Base-by-base conservation (phyloP, 2,329 filamentous ascomycete genomes). In the Alternaria brassicae region DNA sequence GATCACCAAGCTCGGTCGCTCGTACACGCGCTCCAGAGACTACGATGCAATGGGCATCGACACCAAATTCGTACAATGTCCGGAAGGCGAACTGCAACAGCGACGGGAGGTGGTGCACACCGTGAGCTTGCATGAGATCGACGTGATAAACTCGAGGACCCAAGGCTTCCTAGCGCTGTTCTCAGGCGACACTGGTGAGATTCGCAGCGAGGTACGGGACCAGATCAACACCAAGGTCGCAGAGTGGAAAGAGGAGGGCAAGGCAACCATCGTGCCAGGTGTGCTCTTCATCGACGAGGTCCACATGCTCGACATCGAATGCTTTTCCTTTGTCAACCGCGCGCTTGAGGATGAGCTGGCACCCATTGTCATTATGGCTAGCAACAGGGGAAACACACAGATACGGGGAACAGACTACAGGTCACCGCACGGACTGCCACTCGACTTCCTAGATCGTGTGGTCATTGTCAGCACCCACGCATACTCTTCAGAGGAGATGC, bases 11-110 rank as follows among this genome's bases (percentile, higher is more conserved):
- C 87, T 99, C 21, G 95, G 95, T 58, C 89, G 95, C 55, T 97
- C 93, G 28, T 99, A 95, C 79, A 93, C 95, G 19, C 89, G 94
- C 67, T 97, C 93, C 61, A 88, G 95, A 77, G 95, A 99, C 81
- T 99, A 99, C 85, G 95, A 99, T 80, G 95, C 95, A 50, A 98
- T 99, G 93, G 95, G 95, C 45, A 92, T 93, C 48, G 95, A 99
- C 78, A 97, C 94, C 69, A 98, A 97, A 79, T 99, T 98, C 78
- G 88, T 99, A 39, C 93, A 97, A 79, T 98, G 94, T 77, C 95
- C 95, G 2, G 95, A 99, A 74, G 95, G 95, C 70, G 95, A 99
- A 82, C 86, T 99, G 36, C 95, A 99, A 80, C 96, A 96, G 79
- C 91, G 95, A 70, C 95, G 96, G 78, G 95, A 99, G 81, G 93